Percentiles rank a stretch among this genome's conserved stretches.
Conservation (phyloP, 768 basidiomycete genomes). For the Galerina marginata region DNA sequence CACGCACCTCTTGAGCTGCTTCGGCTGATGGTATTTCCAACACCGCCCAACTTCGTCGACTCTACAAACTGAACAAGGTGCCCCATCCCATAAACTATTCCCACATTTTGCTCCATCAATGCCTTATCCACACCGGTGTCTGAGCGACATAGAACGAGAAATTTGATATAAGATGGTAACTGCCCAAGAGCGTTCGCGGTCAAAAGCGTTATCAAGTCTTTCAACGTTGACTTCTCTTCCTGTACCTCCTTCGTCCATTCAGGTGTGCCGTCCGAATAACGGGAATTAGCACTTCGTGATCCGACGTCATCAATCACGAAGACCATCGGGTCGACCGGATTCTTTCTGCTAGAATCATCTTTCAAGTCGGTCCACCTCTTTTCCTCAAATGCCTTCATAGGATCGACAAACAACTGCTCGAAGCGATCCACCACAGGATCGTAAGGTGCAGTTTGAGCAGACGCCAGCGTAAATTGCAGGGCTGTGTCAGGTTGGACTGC, state of each 20-base stretch:
- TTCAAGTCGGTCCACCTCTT: background rate
- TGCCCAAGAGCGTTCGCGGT: slow-evolving; percentile 16
- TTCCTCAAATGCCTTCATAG: slow-evolving; percentile 17
- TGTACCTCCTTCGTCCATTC: slow-evolving; percentile 8
- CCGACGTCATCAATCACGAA: slow-evolving; percentile 27
- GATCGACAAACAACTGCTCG: slow-evolving; percentile 20
- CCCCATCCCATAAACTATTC: slow-evolving; percentile 16
- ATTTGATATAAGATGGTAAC: slow-evolving; percentile 28
- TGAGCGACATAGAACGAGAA: slow-evolving; percentile 22
- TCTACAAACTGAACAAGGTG: slow-evolving; percentile 1
- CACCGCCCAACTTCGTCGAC: background rate
- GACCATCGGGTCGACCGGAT: slow-evolving; percentile 24
- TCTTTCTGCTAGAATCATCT: slow-evolving; percentile 16
- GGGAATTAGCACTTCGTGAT: background rate
- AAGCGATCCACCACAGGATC: slow-evolving; percentile 18
- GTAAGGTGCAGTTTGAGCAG: slow-evolving; percentile 8
- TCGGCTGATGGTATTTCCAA: background rate
- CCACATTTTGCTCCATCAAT: slow-evolving; percentile 14
- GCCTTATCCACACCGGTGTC: slow-evolving; percentile 15
- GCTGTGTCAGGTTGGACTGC: slow-evolving; percentile 20
- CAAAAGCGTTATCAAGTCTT: slow-evolving; percentile 19
- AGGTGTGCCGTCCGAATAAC: background rate
- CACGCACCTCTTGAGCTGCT: no score
- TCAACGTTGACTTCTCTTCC: slow-evolving; percentile 30
- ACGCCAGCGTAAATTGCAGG: slow-evolving; percentile 1